Evolutionary conservation across 768 basidiomycete genomes (phyloP), one percentile per base, ranked within the genome.

Genomic region (Tubosaeta sp.): DNA sequence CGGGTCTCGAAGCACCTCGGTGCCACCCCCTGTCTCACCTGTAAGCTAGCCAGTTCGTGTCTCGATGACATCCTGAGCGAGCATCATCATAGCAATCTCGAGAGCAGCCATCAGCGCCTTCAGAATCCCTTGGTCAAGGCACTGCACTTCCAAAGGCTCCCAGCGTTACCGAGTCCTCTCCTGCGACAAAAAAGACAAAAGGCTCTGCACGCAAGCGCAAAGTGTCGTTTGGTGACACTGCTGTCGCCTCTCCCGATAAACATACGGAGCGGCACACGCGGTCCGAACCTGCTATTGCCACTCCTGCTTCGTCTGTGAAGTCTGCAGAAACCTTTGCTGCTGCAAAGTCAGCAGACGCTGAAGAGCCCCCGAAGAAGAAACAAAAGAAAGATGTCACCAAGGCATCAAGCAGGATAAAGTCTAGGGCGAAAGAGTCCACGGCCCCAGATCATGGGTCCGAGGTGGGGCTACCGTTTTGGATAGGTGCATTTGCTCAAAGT

Each of bases 191-290:
- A 25, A 44, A 39, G 36, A 16, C 31, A 55, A 0, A 46, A 46
- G 1, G 34, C 55, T 22, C 48, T 7, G 46, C 48, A 47, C 64
- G 61, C 59, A 73, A 66, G 53, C 68, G 61, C 32, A 70, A 57
- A 51, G 52, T 53, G 38, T 58, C 58, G 3, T 55, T 57, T 22
- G 41, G 30, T n/a, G 34, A 29, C 3, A 22, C 38, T 10, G 6
- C 32, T 21, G 3, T 16, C 19, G 30, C 22, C 1, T 21, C 27
- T 16, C 6, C 36, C 18, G 40, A 49, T 10, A 39, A 50, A 18
- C 34, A 21, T 19, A 25, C 40, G 11, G 47, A 43, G 46, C 51
- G 27, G 10, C 51, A n/a, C 0, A 13, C 21, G 13, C 16, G 9
- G 51, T 57, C 49, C 54, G 62, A 51, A 55, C 53, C 43, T 43